Evolutionary conservation across 176 grass and related monocot genomes (phyloP).

Genomic region (Triticum dicoccoides): DNA sequence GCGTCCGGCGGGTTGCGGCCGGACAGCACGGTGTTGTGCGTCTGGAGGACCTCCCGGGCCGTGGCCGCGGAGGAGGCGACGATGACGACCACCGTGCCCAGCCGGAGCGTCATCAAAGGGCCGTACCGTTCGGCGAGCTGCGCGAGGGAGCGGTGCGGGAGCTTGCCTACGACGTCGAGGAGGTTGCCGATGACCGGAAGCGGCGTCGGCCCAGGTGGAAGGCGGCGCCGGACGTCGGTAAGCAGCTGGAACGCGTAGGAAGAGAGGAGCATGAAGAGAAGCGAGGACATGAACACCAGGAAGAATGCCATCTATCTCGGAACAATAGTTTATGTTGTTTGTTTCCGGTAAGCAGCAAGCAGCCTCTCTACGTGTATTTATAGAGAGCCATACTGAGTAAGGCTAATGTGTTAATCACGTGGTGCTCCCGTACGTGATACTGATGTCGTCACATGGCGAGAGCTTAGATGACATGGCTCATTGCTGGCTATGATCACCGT

Average conservation of each 20-base stretch:
- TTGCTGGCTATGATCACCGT: too few species aligned
- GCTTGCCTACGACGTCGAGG: background rate
- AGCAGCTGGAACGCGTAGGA: background rate
- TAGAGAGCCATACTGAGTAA: background rate
- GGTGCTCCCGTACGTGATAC: too few species aligned
- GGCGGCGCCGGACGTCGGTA: background rate
- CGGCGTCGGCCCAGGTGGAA: constrained; percentile 14
- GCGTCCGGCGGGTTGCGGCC: constrained; percentile 34
- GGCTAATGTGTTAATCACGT: too few species aligned
- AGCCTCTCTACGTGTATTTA: background rate
- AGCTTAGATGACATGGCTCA: too few species aligned
- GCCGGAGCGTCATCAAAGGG: background rate
- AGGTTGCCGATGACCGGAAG: constrained; percentile 35
- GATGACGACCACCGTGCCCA: background rate
- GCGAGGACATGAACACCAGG: background rate
- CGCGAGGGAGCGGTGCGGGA: constrained; percentile 15
- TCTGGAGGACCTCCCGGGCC: constrained; percentile 36
- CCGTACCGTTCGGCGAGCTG: background rate
- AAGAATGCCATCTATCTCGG: background rate
- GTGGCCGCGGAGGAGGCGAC: constrained; percentile 32
- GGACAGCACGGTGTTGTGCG: constrained; percentile 12
- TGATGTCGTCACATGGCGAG: too few species aligned
- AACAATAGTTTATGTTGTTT: background rate
- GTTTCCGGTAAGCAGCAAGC: background rate
- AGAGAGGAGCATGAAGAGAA: constrained; percentile 8